Conservation (phyloP, 768 basidiomycete genomes). For the Strobilomyces confusus region DNA sequence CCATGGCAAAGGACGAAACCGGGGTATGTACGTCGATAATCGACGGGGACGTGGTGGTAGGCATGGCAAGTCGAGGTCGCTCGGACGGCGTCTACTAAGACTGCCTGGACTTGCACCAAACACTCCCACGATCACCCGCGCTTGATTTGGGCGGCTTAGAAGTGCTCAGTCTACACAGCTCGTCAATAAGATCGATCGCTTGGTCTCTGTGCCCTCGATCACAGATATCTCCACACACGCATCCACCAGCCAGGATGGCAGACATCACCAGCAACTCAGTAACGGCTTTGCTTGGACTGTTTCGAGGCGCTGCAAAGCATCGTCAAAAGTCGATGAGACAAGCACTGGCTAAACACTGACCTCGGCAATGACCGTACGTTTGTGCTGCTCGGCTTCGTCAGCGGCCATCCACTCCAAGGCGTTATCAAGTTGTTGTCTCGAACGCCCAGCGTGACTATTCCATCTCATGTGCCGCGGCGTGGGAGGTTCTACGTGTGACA, state of each 20-base stretch:
- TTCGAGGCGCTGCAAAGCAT: slow-evolving; percentile 60
- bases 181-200: neutral
- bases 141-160: neutral
- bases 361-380: slow-evolving; percentile 67
- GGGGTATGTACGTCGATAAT: slow-evolving; percentile 78
- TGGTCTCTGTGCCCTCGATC: slow-evolving; percentile 5
- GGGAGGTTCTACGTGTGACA: slow-evolving; percentile 61
- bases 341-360: slow-evolving; percentile 35
- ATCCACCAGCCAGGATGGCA: too few species aligned
- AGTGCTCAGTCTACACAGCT: too few species aligned
- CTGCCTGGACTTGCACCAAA: too few species aligned
- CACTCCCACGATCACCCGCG: too few species aligned
- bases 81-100: neutral
- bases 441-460: slow-evolving; percentile 28
- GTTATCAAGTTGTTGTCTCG: slow-evolving; percentile 29
- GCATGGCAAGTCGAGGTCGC: slow-evolving; percentile 16
- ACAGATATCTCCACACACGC: neutral
- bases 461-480: slow-evolving; percentile 35
- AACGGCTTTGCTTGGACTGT: slow-evolving; percentile 64
- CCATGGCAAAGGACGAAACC: slow-evolving; percentile 63
- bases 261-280: slow-evolving; percentile 62
- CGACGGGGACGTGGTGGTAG: slow-evolving; percentile 32
- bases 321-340: neutral
- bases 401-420: slow-evolving; percentile 45
- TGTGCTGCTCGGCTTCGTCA: slow-evolving; percentile 39